Evolutionary conservation across 2,329 filamentous ascomycete genomes (phyloP), one percentile per base, ranked within the genome.

Genomic region (Tothia fuscella): DNA sequence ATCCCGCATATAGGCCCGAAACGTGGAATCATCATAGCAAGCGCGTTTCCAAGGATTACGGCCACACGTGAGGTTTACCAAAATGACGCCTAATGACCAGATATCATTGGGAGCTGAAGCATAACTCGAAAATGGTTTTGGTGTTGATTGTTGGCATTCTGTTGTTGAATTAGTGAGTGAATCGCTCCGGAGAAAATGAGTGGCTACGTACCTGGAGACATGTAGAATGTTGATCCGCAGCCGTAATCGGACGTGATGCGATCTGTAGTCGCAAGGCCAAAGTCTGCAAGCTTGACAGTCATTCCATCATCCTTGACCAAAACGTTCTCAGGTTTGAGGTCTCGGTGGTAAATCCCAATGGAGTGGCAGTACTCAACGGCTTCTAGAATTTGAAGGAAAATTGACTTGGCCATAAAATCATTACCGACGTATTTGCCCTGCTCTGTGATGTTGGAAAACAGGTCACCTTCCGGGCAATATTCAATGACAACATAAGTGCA

Each of bases 41-140:
- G 91, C 91, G 60, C 91, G 82, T 68, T 96, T 96, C 91, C 91
- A 98, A 46, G 91, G 91, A 65, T 98, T 98, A 60, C 91, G 86
- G 57, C 91, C 91, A 66, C 91, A 98, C 39, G 87, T 93, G 51
- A 98, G 72, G 68, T 98, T 98, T 54, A 98, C 87, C 47, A 98
- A 73, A 58, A 98, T 94, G 41, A 98, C 89, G 51, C 91, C 91
- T n/a, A 98, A 74, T 56, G 84, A 89, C 91, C 91, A 98, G 53
- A 96, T 79, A 63, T 98, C 91, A 66, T 96, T 98, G 44, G 89
- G 84, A 40, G 85, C 87, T 50, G 88, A 94, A 51, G 80, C 80
- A 63, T 98, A 98, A 62, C 76, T 89, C 22, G 82, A 70, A 57
- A 71, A 71, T 62, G 70, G 76, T 73, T 74, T 78, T 55, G 68